Evolutionary conservation across 306 rosid species (phyloP), one percentile per base, ranked within the genome.

Genomic region (Ziziphus jujuba): DNA sequence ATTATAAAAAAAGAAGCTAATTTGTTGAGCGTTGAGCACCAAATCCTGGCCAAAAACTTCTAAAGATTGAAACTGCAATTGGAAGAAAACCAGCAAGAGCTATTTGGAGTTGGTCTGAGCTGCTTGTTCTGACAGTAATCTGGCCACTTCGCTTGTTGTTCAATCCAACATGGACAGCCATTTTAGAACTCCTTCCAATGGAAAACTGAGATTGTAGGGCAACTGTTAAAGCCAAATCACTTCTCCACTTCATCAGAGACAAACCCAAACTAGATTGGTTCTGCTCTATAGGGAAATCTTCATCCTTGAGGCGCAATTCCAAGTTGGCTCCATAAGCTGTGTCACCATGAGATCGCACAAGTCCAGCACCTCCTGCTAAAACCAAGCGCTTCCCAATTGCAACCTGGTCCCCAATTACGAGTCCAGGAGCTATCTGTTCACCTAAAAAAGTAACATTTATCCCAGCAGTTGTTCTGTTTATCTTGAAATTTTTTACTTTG

Each of bases 21-120:
- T 49, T 2, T 17, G 31, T 21, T 8, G 55, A 51, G 63, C 25
- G 64, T 33, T 51, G 50, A 12, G 38, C 58, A 50, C 57, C 48
- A 36, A 69, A 57, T 59, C 57, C 23, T 1, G 64, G 44, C 48
- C 43, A 31, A 34, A 64, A 36, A 22, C 55, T 65, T 59, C 72
- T 44, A 51, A 71, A 51, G 64, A 71, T 56, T 49, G 72, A 52
- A 56, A 22, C 47, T 36, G 66, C 67, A 44, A 76, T 21, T 49
- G 76, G 60, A 65, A 77, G 72, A 67, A 77, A 59, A 43, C 69
- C 68, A 52, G 36, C 59, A 55, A 77, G 44, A 20, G 69, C 76
- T 40, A 49, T 60, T 53, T 59, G 76, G 34, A 77, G 57, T 47
- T 77, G 70, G 15, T 77, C 63, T 0, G 65, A 63, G 34, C 67